Conservation (phyloP, 495 filamentous ascomycete genomes). For the Xylaria grammica region DNA sequence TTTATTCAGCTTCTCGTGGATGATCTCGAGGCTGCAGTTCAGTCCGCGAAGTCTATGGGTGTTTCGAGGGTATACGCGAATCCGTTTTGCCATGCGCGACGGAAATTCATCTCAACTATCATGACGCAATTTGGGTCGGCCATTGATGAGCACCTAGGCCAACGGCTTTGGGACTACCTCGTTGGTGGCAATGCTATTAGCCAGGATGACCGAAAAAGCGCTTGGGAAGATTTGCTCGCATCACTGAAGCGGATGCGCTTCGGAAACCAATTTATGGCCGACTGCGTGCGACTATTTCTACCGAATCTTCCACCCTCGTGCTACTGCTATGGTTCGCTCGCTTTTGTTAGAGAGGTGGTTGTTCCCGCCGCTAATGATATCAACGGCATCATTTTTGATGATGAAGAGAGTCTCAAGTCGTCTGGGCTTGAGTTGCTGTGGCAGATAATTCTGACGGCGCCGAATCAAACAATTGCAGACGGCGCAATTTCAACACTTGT, state of each 20-base stretch:
- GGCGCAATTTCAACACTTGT: slow-evolving; percentile 73
- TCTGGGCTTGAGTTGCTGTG: slow-evolving; percentile 79
- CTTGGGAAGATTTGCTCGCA: slow-evolving; percentile 70
- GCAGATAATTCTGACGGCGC: slow-evolving; percentile 77
- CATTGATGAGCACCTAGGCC: slow-evolving; percentile 65
- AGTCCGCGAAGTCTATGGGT: slow-evolving; percentile 37
- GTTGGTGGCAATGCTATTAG: slow-evolving; percentile 64
- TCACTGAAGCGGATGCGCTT: slow-evolving; percentile 49
- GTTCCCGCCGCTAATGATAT: slow-evolving; percentile 47
- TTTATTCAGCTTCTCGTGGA: slow-evolving; percentile 53
- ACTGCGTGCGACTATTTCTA: slow-evolving; percentile 70
- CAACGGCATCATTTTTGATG: slow-evolving; percentile 47
- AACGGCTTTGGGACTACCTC: slow-evolving; percentile 68
- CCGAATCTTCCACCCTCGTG: slow-evolving; percentile 65
- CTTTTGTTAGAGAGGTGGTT: slow-evolving; percentile 63
- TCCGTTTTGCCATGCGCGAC: slow-evolving; percentile 53
- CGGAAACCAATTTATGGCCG: slow-evolving; percentile 67
- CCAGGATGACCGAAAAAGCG: slow-evolving; percentile 59
- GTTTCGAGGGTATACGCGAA: slow-evolving; percentile 47
- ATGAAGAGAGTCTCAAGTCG: slow-evolving; percentile 44
- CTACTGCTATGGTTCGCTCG: slow-evolving; percentile 69
- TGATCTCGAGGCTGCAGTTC: slow-evolving; percentile 52
- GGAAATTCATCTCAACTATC: slow-evolving; percentile 62
- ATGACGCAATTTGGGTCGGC: slow-evolving; percentile 63
- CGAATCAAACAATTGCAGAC: slow-evolving; percentile 69